phyloP scores from a whole-genome alignment of 2,329 filamentous ascomycete species.

The Xylariaceae sp. region DNA sequence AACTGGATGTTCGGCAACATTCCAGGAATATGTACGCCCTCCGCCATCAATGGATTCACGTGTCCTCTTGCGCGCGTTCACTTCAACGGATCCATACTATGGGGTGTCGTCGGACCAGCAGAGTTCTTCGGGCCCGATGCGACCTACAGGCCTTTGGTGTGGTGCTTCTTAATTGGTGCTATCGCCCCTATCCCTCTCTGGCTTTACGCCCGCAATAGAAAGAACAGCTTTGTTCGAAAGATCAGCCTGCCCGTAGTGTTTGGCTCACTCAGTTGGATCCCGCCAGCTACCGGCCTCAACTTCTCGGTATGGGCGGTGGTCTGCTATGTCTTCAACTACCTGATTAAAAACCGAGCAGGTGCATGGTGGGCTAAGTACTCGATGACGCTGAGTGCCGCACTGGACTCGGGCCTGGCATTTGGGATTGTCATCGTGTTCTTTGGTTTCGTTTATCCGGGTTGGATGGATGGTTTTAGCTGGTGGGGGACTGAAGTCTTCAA shows the following conservation, averaged over 20 bases:
- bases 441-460: constrained; percentile 75
- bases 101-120: constrained; percentile 78
- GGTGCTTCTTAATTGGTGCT: constrained; percentile 75
- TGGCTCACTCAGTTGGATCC: constrained; percentile 79
- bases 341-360: constrained; percentile 61
- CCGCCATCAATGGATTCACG: constrained; percentile 81
- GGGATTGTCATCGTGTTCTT: constrained; percentile 82
- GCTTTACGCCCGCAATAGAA: constrained; percentile 58
- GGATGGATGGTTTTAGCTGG: constrained; percentile 69
- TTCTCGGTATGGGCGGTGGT: constrained; percentile 84
- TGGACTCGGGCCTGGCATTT: constrained; percentile 78
- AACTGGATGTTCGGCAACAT: constrained; percentile 88
- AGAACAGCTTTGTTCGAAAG: constrained; percentile 62
- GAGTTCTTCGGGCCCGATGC: constrained; percentile 76
- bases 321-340: constrained; percentile 78
- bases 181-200: constrained; percentile 69
- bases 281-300: constrained; percentile 79
- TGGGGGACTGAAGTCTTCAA: constrained; percentile 88
- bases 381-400: constrained; percentile 77
- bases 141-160: constrained; percentile 70
- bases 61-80: constrained; percentile 83
- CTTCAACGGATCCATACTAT: constrained; percentile 85
- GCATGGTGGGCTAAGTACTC: constrained; percentile 91
- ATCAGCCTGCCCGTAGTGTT: constrained; percentile 81
- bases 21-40: constrained; percentile 67